Evolutionary conservation across 768 basidiomycete species (phyloP).

Genomic region (Hygrocybe punicea): DNA sequence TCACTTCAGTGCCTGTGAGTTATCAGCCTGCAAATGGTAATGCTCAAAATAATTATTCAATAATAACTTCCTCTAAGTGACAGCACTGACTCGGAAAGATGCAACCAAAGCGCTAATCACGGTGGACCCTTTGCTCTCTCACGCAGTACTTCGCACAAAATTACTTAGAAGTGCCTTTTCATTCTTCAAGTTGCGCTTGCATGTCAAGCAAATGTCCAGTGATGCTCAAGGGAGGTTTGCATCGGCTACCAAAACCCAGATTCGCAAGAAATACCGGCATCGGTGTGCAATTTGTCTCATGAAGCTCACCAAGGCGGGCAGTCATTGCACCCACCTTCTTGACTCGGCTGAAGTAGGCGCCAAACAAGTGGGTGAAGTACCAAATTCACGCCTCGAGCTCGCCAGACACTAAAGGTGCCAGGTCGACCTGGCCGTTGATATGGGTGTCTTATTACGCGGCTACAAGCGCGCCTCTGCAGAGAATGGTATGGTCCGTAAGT

Average conservation of each 20-base stretch:
- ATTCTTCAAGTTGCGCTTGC: too few species aligned
- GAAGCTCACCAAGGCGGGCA: not conserved
- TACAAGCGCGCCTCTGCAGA: constrained; percentile 3
- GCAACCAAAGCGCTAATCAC: too few species aligned
- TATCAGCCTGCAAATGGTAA: too few species aligned
- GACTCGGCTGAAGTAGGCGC: constrained; percentile 1
- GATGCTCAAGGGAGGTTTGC: constrained; percentile 6
- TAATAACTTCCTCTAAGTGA: too few species aligned
- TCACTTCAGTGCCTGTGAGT: too few species aligned
- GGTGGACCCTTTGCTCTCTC: too few species aligned
- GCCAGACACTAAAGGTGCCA: not conserved
- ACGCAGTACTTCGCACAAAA: too few species aligned
- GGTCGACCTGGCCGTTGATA: constrained; percentile 4
- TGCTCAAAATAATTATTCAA: too few species aligned
- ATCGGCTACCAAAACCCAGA: not conserved
- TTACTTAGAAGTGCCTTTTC: too few species aligned
- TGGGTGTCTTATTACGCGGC: not conserved
- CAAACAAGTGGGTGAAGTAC: not conserved
- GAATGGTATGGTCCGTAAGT: constrained; percentile 13
- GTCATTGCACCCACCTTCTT: constrained; percentile 1
- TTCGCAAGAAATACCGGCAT: not conserved
- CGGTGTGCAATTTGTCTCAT: constrained; percentile 2
- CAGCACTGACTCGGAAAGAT: too few species aligned
- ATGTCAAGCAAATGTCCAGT: not conserved
- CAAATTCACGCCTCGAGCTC: not conserved